phyloP scores from a whole-genome alignment of 441 rosid genomes.

The Codiaeum variegatum region DNA sequence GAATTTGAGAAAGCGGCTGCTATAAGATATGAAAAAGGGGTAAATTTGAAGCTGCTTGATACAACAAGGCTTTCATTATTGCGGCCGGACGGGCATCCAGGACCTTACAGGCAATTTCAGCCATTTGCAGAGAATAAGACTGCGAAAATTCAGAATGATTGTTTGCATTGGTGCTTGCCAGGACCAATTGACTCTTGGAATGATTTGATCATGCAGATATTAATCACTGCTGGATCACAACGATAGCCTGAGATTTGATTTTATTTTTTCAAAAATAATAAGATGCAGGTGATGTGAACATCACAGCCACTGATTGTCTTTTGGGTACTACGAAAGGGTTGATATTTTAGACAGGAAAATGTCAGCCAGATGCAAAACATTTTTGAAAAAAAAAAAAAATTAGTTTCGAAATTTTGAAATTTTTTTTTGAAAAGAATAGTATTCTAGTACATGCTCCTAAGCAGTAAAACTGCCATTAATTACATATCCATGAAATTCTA shows the following conservation, averaged over 20 bases:
- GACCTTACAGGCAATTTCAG: constrained; percentile 57
- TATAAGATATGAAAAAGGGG: constrained; percentile 31
- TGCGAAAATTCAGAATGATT: constrained; percentile 71
- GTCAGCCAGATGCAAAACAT: no score
- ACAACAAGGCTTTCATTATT: constrained; percentile 50
- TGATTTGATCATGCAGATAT: constrained; percentile 75
- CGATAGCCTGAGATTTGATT: background rate
- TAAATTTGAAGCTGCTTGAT: constrained; percentile 57
- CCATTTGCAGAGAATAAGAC: constrained; percentile 59
- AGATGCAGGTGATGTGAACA: background rate
- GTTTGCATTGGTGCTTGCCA: constrained; percentile 94
- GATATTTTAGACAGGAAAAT: no score
- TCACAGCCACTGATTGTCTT: no score
- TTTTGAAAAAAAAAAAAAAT: no score
- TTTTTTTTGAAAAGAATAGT: no score
- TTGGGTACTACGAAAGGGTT: no score
- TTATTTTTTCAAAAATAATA: background rate
- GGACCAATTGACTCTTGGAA: constrained; percentile 88
- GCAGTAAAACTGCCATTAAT: no score
- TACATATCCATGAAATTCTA: background rate
- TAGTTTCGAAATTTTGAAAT: no score
- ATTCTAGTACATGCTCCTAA: no score
- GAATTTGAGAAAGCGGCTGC: constrained; percentile 43
- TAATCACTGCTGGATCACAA: constrained; percentile 33
- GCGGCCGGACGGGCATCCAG: constrained; percentile 90